Conservation (phyloP, 2,329 filamentous ascomycete species). For the Xylaria hypoxylon region DNA sequence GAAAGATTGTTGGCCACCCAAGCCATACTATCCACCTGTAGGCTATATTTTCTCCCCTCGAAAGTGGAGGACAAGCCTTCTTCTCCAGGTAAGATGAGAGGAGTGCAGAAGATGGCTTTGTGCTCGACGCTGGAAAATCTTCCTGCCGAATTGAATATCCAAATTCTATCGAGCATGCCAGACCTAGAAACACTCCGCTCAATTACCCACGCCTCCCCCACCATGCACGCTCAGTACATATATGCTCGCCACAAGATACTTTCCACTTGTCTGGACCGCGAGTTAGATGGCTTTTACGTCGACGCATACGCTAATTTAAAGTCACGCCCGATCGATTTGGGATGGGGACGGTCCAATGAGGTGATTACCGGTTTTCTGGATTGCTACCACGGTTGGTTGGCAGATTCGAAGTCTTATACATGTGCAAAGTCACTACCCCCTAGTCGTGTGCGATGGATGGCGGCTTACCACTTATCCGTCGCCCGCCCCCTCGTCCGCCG, state of each 20-base stretch:
- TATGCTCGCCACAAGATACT: constrained; percentile 40
- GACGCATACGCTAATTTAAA: constrained; percentile 41
- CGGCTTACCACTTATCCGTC: constrained; percentile 29
- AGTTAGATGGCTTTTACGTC: constrained; percentile 37
- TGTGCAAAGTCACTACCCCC: background rate
- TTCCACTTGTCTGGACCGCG: constrained; percentile 34
- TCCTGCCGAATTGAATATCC: constrained; percentile 30
- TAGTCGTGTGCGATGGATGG: constrained; percentile 28
- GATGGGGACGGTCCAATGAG: background rate
- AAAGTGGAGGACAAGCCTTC: background rate
- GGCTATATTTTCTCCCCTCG: background rate
- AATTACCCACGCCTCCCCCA: constrained; percentile 40
- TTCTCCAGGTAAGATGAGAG: background rate
- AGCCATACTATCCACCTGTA: background rate
- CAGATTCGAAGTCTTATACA: background rate
- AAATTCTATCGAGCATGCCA: constrained; percentile 36
- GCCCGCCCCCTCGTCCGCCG: constrained; percentile 22
- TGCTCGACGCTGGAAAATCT: constrained; percentile 24
- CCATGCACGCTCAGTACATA: constrained; percentile 41
- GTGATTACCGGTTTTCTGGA: background rate
- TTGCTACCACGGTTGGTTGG: background rate
- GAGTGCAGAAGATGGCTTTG: background rate
- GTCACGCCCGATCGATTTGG: constrained; percentile 34
- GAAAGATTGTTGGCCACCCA: background rate
- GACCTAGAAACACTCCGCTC: constrained; percentile 36